A percentile compares a stretch with the other conserved stretches of the same genome.
phyloP scores from a whole-genome alignment of 495 filamentous ascomycete species.

The Aspergillus ellipticus region DNA sequence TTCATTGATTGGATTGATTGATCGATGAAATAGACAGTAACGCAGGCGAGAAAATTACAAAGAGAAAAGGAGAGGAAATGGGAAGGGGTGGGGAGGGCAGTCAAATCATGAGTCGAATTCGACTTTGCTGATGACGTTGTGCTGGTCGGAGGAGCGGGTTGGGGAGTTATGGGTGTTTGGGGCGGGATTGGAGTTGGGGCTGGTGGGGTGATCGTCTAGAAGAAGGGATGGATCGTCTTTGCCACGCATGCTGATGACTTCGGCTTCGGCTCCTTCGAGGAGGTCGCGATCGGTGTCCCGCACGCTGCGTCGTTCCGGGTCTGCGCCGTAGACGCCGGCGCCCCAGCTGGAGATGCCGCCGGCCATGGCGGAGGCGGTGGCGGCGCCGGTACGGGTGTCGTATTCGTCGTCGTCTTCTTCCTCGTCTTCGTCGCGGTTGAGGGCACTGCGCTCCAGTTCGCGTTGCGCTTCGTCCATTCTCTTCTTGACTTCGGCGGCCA shows the following conservation, averaged over 20 bases:
- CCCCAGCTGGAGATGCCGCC: slow-evolving; percentile 46
- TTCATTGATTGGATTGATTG: too few species aligned
- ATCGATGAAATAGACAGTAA: too few species aligned
- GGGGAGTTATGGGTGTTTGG: neutral
- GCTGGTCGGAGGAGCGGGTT: slow-evolving; percentile 17
- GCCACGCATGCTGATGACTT: slow-evolving; percentile 22
- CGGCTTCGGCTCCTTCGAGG: slow-evolving; percentile 22
- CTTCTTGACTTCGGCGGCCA: slow-evolving; percentile 84
- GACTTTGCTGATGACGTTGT: slow-evolving; percentile 33
- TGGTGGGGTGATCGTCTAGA: slow-evolving; percentile 21
- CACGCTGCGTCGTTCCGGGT: slow-evolving; percentile 47
- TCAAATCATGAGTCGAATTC: slow-evolving; percentile 41
- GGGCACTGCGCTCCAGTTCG: slow-evolving; percentile 75
- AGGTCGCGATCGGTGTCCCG: slow-evolving; percentile 23
- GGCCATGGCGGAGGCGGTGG: slow-evolving; percentile 27
- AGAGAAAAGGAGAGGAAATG: too few species aligned
- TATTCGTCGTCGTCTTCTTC: slow-evolving; percentile 66
- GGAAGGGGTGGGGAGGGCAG: too few species aligned
- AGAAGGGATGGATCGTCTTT: slow-evolving; percentile 31
- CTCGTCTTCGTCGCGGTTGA: slow-evolving; percentile 70
- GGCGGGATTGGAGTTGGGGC: too few species aligned
- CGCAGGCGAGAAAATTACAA: too few species aligned
- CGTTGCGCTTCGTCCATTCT: slow-evolving; percentile 89
- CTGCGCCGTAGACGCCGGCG: slow-evolving; percentile 47
- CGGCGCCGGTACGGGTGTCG: slow-evolving; percentile 15